phyloP scores from a whole-genome alignment of 176 grass and related monocot genomes.

The Bothriochloa decipiens region DNA sequence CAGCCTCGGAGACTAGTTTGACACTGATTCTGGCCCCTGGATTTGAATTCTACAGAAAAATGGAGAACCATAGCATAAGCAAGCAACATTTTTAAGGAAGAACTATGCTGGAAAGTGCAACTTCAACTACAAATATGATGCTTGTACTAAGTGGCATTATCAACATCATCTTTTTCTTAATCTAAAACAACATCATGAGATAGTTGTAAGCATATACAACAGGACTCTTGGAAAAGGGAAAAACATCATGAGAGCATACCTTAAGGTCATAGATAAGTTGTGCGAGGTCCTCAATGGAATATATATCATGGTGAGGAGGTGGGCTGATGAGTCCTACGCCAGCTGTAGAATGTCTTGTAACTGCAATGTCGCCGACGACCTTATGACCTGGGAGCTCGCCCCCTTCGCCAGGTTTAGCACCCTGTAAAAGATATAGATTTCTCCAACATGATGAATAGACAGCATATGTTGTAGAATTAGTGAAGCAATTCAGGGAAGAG shows the following conservation, averaged over 20 bases:
- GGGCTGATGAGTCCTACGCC: constrained; percentile 80
- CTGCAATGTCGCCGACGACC: constrained; percentile 62
- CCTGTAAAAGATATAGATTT: constrained; percentile 45
- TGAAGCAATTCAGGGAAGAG: constrained; percentile 5
- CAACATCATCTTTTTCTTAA: background rate
- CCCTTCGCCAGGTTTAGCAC: constrained; percentile 76
- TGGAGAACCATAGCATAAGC: constrained; percentile 26
- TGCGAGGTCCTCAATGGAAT: constrained; percentile 75
- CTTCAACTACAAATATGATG: constrained; percentile 28
- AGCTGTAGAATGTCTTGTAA: constrained; percentile 67
- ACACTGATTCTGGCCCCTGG: constrained; percentile 64
- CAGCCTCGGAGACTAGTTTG: constrained; percentile 72
- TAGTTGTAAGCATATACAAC: background rate
- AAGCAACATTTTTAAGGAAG: background rate
- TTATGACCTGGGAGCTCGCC: constrained; percentile 75
- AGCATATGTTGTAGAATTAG: background rate
- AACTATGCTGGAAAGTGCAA: background rate
- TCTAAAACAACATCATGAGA: background rate
- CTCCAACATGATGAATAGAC: background rate
- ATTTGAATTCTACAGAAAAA: constrained; percentile 64
- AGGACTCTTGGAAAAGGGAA: background rate
- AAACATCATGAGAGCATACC: constrained; percentile 42
- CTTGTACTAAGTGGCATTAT: background rate
- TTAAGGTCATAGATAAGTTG: constrained; percentile 77
- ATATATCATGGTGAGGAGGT: constrained; percentile 83